A percentile compares a stretch with the other conserved stretches of the same genome.
These are phyloP conservation scores for Globisporangium paddicum DNA, from an alignment of 352 stramenopile genomes.

Conservation along the genomic window DNA sequence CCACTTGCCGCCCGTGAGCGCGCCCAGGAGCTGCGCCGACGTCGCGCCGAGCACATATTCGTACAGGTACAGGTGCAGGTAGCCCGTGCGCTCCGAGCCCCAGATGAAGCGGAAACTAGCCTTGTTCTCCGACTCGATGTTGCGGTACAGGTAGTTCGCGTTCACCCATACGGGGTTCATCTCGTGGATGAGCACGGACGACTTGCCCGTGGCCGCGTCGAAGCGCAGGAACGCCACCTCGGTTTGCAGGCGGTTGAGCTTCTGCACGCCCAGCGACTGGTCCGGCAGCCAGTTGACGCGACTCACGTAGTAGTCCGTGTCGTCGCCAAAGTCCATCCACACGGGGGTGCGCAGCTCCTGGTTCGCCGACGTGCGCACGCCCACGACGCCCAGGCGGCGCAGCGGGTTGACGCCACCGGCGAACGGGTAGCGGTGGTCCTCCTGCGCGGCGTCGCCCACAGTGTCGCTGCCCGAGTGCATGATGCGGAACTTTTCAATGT, in stretches of 20 bases:
- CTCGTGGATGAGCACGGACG: conserved; percentile 85
- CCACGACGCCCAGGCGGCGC: conserved; percentile 80
- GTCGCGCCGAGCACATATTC: conserved; percentile 58
- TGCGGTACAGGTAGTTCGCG: conserved; percentile 91
- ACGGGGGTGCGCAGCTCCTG: conserved; percentile 38
- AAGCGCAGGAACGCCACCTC: conserved; percentile 73
- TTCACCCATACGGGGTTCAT: conserved; percentile 93
- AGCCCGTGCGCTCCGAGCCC: conserved; percentile 92
- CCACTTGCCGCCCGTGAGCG: conserved; percentile 66
- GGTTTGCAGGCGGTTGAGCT: conserved; percentile 78
- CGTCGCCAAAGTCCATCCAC: conserved; percentile 73
- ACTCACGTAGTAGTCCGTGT: conserved; percentile 88
- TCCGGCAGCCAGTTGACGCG: conserved; percentile 94
- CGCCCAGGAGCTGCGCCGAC: conserved; percentile 38
- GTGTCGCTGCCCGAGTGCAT: conserved; percentile 89
- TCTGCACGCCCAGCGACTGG: conserved; percentile 89
- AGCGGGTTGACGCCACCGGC: conserved; percentile 90
- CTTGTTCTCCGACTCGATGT: conserved; percentile 71
- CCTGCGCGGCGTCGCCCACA: conserved; percentile 50
- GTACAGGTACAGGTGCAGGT: conserved; percentile 96
- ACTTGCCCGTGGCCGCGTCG: conserved; percentile 60
- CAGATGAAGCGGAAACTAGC: conserved; percentile 94
- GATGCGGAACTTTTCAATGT: conserved; percentile 93
- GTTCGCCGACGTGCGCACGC: conserved; percentile 22
- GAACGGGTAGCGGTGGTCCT: conserved; percentile 92